Evolutionary conservation across 768 basidiomycete genomes (phyloP).

Genomic region (Russula ochroleuca): DNA sequence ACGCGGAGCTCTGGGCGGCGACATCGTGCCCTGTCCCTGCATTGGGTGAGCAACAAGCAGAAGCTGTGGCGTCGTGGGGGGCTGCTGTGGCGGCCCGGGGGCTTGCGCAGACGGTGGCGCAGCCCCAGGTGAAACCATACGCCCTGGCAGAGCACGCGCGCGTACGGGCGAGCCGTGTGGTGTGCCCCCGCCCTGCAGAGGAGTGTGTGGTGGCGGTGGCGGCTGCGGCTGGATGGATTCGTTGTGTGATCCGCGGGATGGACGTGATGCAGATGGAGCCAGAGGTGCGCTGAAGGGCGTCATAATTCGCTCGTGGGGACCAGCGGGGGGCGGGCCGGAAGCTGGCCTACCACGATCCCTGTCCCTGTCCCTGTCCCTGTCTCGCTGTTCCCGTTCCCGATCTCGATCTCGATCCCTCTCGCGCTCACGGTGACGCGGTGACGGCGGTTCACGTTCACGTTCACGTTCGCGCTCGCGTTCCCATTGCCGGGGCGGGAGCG

Average conservation of each 20-base stretch:
- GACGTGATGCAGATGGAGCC: constrained; percentile 6
- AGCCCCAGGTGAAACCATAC: constrained; percentile 19
- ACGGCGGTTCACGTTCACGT: constrained; percentile 25
- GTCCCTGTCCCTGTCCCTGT: constrained; percentile 6
- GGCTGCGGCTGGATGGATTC: constrained; percentile 9
- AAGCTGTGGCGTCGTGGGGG: background rate
- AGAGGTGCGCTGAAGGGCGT: constrained; percentile 30
- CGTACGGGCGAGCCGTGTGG: constrained; percentile 21
- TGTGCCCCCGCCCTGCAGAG: constrained; percentile 10
- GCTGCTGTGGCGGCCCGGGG: background rate
- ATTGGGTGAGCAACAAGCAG: background rate
- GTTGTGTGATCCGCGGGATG: constrained; percentile 24
- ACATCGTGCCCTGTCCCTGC: constrained; percentile 13
- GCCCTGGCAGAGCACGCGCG: constrained; percentile 9
- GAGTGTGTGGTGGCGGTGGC: background rate
- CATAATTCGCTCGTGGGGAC: constrained; percentile 33
- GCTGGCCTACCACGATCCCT: constrained; percentile 26
- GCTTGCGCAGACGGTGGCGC: background rate
- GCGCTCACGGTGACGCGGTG: constrained; percentile 21
- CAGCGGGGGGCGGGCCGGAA: constrained; percentile 28
- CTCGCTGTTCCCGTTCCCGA: constrained; percentile 28
- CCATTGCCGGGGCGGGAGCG: constrained; percentile 19
- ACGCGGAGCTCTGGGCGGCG: constrained; percentile 16
- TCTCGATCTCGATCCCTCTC: constrained; percentile 27
- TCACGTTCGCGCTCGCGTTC: constrained; percentile 27